phyloP scores from a whole-genome alignment of 768 basidiomycete species.

The Leucogyrophana mollusca region DNA sequence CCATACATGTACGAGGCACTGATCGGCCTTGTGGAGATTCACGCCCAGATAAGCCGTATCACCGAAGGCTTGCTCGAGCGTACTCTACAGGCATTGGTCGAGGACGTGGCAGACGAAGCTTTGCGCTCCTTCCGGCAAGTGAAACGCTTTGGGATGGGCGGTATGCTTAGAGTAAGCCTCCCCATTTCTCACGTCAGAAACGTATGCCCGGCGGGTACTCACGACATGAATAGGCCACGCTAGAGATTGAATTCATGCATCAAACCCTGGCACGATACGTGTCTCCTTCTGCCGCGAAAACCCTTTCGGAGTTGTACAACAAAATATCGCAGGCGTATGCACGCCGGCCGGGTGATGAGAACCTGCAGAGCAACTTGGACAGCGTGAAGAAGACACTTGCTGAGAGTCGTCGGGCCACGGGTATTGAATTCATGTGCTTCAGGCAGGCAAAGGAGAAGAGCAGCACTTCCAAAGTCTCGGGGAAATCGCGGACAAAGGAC shows the following conservation, averaged over 20 bases:
- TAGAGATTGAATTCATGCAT: constrained; percentile 99
- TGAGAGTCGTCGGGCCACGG: constrained; percentile 86
- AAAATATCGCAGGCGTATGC: constrained; percentile 93
- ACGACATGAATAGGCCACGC: constrained; percentile 72
- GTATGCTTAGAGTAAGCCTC: constrained; percentile 86
- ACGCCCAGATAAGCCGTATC: constrained; percentile 83
- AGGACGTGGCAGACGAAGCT: constrained; percentile 81
- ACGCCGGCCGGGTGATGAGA: constrained; percentile 80
- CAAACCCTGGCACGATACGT: constrained; percentile 92
- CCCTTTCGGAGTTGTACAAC: constrained; percentile 88
- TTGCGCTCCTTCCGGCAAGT: constrained; percentile 86
- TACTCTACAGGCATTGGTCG: constrained; percentile 77
- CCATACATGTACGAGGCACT: constrained; percentile 91
- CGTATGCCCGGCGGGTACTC: not conserved
- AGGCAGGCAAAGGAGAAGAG: constrained; percentile 57
- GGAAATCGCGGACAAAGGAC: constrained; percentile 18
- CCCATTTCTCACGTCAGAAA: not conserved
- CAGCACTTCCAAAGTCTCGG: constrained; percentile 1
- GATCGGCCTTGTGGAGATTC: constrained; percentile 86
- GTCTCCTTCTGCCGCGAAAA: constrained; percentile 74
- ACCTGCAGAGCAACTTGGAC: constrained; percentile 84
- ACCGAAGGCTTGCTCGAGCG: constrained; percentile 81
- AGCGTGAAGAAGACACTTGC: constrained; percentile 88
- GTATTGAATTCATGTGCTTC: constrained; percentile 95
- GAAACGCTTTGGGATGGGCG: constrained; percentile 94